Evolutionary conservation across 768 basidiomycete species (phyloP), one percentile per base, ranked within the genome.

Genomic region (Trametes cinnabarina): DNA sequence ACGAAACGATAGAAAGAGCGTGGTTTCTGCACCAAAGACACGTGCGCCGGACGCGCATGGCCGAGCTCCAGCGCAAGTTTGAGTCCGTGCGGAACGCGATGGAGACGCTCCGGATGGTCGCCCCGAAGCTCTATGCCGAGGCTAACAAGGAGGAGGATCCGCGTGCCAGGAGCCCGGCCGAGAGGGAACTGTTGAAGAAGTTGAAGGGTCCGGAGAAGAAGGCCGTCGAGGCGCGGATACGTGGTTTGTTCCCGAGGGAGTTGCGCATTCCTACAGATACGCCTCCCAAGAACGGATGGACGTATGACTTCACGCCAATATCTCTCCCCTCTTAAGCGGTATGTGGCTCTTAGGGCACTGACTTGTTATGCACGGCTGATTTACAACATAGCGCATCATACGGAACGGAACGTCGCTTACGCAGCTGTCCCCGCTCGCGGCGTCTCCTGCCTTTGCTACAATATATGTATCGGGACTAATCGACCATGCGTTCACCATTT

Each of bases 1-100:
- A 97, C 74, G 83, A 93, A 61, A 97, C 93, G 2, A 94, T 97
- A 51, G 88, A 92, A 63, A 84, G 94, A 30, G 94, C 94, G 3
- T 98, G 90, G 90, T 76, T 86, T 50, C 79, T 98, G 11, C 85
- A 92, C 73, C 80, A 83, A 63, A 82, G 94, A 28, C 86, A 90
- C 66, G 58, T 86, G 37, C 83, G 94, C 40, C 83, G 88, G 67
- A 76, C 79, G 60, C 80, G 89, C 43, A 81, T 86, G 26, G 83
- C 77, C 34, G 89, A 92, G 67, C 69, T 91, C 60, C 75, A 77
- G 56, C 80, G 86, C 72, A 95, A 95, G 72, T 94, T 87, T 66
- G 79, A 84, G 54, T 81, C 83, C 65, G 94, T 97, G 94, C 76
- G 77, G 69, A 74, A 74, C 64, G 95, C 95, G 15, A 94, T 97